A percentile compares a stretch with the other conserved stretches of the same genome.
Conservation (phyloP, 306 rosid genomes). For the barrel medic (Medicago truncatula) region DNA sequence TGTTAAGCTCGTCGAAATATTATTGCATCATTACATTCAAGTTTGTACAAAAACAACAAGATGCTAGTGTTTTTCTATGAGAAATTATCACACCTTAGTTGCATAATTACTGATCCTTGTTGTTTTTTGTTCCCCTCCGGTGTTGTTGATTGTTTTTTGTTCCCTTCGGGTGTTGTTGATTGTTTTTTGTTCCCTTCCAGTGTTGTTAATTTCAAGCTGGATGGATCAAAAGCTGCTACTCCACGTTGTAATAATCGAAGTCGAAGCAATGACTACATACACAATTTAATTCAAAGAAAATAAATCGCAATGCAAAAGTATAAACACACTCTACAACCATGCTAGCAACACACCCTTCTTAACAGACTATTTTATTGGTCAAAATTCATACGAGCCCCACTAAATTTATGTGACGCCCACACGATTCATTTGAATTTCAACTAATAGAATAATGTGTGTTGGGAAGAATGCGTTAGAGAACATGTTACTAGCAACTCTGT, state of each 20-base stretch:
- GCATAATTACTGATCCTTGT: slow-evolving; percentile 60
- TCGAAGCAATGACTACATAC: slow-evolving; percentile 69
- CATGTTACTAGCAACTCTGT: too few species aligned
- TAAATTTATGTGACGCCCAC: background rate
- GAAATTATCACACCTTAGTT: slow-evolving; percentile 55
- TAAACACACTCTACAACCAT: background rate
- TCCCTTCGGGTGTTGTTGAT: too few species aligned
- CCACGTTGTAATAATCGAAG: slow-evolving; percentile 68
- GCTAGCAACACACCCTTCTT: background rate
- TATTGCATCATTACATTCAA: background rate
- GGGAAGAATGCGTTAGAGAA: too few species aligned
- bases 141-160: slow-evolving; percentile 30
- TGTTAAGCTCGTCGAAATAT: background rate
- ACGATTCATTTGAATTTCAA: too few species aligned
- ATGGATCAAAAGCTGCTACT: slow-evolving; percentile 47
- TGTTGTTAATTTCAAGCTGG: slow-evolving; percentile 17
- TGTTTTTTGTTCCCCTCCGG: slow-evolving; percentile 43
- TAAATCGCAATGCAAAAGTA: background rate
- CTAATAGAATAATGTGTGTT: too few species aligned
- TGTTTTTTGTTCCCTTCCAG: slow-evolving; percentile 43
- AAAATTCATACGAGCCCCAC: background rate
- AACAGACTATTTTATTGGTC: background rate
- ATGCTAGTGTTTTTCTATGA: background rate
- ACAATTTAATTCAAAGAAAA: background rate
- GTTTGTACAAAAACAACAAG: background rate